Percentiles rank a stretch among this genome's conserved stretches.
phyloP scores from a whole-genome alignment of 2,329 filamentous ascomycete species.

The Colletotrichum karsti region DNA sequence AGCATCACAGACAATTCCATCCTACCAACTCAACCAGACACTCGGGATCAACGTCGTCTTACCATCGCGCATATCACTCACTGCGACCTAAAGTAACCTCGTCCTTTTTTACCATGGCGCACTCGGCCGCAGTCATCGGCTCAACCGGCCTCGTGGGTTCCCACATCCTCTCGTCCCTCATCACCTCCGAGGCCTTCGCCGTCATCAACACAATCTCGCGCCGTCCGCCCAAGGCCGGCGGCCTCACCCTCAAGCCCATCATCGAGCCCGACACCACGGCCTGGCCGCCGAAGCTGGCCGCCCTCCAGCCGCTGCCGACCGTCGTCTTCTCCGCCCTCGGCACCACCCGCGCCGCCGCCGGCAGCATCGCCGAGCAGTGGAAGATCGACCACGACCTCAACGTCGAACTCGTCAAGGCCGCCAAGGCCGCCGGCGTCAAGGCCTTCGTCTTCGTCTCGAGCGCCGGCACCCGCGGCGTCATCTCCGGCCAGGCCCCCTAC shows the following conservation, averaged over 20 bases:
- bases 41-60: slow-evolving; percentile 12
- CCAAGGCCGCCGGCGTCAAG: slow-evolving; percentile 75
- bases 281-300: slow-evolving; percentile 71
- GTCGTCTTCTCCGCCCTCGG: slow-evolving; percentile 82
- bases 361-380: slow-evolving; percentile 81
- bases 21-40: neutral
- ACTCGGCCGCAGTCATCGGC: slow-evolving; percentile 57
- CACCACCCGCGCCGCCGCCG: slow-evolving; percentile 80
- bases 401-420: slow-evolving; percentile 77
- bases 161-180: slow-evolving; percentile 75
- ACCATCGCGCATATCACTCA: slow-evolving; percentile 2
- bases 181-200: slow-evolving; percentile 60
- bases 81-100: neutral
- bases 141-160: slow-evolving; percentile 76
- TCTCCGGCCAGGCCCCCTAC: slow-evolving; percentile 55
- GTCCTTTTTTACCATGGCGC: slow-evolving; percentile 11
- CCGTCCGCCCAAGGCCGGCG: slow-evolving; percentile 62
- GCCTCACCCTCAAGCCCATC: slow-evolving; percentile 65
- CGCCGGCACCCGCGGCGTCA: slow-evolving; percentile 52
- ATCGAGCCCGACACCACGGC: slow-evolving; percentile 72
- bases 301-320: slow-evolving; percentile 62
- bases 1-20: slow-evolving; percentile 16
- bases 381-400: slow-evolving; percentile 91
- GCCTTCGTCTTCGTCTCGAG: slow-evolving; percentile 82
- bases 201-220: slow-evolving; percentile 73